phyloP scores from a whole-genome alignment of 2,329 filamentous ascomycete genomes.

The Cladobotryum mycophilum region DNA sequence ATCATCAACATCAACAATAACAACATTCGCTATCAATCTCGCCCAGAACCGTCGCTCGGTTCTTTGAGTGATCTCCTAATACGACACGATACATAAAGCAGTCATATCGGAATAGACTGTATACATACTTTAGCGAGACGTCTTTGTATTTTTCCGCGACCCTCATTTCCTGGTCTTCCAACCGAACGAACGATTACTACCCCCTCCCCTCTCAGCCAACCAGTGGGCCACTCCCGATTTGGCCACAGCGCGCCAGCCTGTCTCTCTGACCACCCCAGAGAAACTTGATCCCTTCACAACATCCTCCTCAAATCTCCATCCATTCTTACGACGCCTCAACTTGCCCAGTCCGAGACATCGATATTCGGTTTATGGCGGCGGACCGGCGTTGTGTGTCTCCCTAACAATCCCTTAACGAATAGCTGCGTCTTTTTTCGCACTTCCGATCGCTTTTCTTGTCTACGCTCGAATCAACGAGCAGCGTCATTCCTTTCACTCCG shows the following conservation, averaged over 20 bases:
- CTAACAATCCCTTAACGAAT: no score
- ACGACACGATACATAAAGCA: not conserved
- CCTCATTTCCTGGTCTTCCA: not conserved
- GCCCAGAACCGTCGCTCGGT: no score
- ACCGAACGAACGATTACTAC: not conserved
- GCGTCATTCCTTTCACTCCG: no score
- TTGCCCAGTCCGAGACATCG: not conserved
- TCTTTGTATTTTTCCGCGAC: not conserved
- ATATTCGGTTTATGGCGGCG: not conserved
- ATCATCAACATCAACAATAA: not conserved
- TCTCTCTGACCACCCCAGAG: not conserved
- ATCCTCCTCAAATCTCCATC: not conserved
- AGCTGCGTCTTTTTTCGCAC: no score
- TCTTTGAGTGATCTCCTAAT: not conserved
- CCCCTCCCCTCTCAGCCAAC: no score
- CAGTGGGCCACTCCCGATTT: not conserved
- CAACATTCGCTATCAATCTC: not conserved
- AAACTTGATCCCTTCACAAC: not conserved
- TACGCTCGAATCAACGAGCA: no score
- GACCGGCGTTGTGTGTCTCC: not conserved
- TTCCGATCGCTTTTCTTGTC: slow-evolving; percentile 1
- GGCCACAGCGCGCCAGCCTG: not conserved
- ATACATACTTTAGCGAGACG: no score
- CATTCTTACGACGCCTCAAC: no score
- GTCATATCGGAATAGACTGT: no score